phyloP scores from a whole-genome alignment of 2,329 filamentous ascomycete genomes.

The Diaporthe nobilis region DNA sequence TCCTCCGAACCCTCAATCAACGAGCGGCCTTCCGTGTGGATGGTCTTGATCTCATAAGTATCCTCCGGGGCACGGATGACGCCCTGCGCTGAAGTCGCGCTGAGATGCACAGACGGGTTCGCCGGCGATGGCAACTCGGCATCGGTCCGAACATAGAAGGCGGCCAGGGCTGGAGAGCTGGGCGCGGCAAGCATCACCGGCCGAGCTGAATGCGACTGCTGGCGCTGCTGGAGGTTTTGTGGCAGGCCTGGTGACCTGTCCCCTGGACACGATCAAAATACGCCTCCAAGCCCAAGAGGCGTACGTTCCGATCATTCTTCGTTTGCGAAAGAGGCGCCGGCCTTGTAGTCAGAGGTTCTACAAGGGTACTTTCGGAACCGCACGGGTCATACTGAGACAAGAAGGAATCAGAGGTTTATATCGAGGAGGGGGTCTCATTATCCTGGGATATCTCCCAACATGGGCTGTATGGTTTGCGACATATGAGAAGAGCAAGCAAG shows the following conservation, averaged over 20 bases:
- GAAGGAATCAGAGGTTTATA: constrained; percentile 94
- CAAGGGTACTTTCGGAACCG: constrained; percentile 88
- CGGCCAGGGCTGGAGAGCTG: constrained; percentile 63
- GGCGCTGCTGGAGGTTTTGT: constrained; percentile 92
- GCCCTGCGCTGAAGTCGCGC: not conserved
- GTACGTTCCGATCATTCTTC: constrained; percentile 68
- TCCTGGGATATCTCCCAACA: constrained; percentile 94
- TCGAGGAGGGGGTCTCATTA: constrained; percentile 93
- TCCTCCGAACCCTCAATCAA: not conserved
- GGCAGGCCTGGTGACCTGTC: constrained; percentile 94
- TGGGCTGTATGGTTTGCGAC: constrained; percentile 99
- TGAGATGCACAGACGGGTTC: not conserved
- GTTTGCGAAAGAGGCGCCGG: constrained; percentile 63
- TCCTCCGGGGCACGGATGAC: not conserved
- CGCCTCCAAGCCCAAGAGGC: constrained; percentile 94
- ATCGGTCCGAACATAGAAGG: not conserved
- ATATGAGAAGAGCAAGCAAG: constrained; percentile 89
- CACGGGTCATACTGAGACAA: constrained; percentile 85
- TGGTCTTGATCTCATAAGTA: not conserved
- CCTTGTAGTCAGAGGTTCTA: constrained; percentile 75
- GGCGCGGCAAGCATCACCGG: constrained; percentile 69
- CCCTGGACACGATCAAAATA: constrained; percentile 98
- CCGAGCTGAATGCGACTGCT: constrained; percentile 84
- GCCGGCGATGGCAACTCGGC: constrained; percentile 6
- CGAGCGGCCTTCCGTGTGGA: not conserved